Base-by-base conservation (phyloP, 2,329 filamentous ascomycete genomes). In the Aspergillus aculeatus region DNA sequence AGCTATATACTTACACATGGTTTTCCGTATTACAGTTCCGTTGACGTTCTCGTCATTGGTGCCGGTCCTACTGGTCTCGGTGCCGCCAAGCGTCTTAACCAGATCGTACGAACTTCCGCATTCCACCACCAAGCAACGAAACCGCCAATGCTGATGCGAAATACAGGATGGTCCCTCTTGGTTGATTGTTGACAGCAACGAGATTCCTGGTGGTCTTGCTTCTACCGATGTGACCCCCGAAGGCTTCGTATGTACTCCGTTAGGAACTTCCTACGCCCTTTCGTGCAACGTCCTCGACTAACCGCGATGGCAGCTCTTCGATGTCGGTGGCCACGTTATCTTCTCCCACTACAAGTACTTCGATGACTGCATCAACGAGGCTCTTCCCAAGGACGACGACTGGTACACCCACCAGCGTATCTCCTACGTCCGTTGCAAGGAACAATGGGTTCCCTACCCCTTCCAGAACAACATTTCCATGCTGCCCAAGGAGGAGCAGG, bases 301-400 rank as follows among this genome's bases (percentile, higher is more conserved):
- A 68, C 62, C 54, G 31, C 60, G 60, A 61, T 62, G 44, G 52
- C 73, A 96, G 94, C 87, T 99, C 72, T 99, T 97, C 86, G 95
- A 99, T 81, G 95, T 99, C 71, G 93, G 93, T 77, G 93, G 93
- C 71, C 93, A 97, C 81, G 93, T 97, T 81, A 97, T 97, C 82
- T 97, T 97, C 86, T 97, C 93, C 71, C 93, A 97, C 86, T 99
- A 99, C 89, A 97, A 97, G 83, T 99, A 99, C 87, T 99, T 99
- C 78, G 95, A 99, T 82, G 95, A 99, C 84, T 96, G 91, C 83
- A 89, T 99, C 76, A 86, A 98, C 78, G 95, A 99, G 84, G 95
- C 95, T 56, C 88, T 99, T 47, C 95, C 95, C 72, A 92, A 92
- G 74, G 87, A 92, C 61, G 89, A 91, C 61, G 95, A 99, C 82